Conservation (phyloP, 2,329 filamentous ascomycete species). For the Cytospora mali region DNA sequence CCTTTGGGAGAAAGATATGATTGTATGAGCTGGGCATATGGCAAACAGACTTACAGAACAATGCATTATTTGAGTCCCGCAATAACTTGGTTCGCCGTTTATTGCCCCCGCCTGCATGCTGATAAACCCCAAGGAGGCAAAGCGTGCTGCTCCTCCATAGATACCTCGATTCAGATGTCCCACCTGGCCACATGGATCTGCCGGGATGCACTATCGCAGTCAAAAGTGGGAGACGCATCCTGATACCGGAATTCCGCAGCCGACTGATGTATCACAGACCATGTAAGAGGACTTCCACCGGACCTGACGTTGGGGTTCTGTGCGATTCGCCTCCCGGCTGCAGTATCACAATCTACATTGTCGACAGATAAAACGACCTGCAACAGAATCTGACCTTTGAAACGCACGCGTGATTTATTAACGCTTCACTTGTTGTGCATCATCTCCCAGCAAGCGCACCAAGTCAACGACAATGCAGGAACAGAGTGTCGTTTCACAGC, state of each 20-base stretch:
- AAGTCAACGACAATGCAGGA: too few species aligned
- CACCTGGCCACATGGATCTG: slow-evolving; percentile 6
- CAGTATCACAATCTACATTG: neutral
- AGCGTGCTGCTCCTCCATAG: slow-evolving; percentile 3
- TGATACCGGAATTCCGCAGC: neutral
- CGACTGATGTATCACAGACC: neutral
- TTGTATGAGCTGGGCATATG: neutral
- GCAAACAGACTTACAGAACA: neutral
- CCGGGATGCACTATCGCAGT: neutral
- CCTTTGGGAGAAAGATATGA: neutral
- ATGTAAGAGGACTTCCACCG: neutral
- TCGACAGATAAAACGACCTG: too few species aligned
- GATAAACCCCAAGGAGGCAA: slow-evolving; percentile 8
- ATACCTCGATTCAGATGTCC: neutral
- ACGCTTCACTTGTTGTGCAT: too few species aligned
- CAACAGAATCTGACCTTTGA: too few species aligned
- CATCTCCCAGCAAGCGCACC: too few species aligned
- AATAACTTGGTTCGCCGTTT: neutral
- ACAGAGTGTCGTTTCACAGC: too few species aligned
- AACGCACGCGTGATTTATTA: too few species aligned
- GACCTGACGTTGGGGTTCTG: neutral
- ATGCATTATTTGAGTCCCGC: neutral
- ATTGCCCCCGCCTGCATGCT: neutral
- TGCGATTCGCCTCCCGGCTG: neutral
- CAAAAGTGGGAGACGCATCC: slow-evolving; percentile 10